These are phyloP conservation scores for Xylaria bambusicola DNA, from an alignment of 495 filamentous ascomycete genomes.

Conservation along the genomic window DNA sequence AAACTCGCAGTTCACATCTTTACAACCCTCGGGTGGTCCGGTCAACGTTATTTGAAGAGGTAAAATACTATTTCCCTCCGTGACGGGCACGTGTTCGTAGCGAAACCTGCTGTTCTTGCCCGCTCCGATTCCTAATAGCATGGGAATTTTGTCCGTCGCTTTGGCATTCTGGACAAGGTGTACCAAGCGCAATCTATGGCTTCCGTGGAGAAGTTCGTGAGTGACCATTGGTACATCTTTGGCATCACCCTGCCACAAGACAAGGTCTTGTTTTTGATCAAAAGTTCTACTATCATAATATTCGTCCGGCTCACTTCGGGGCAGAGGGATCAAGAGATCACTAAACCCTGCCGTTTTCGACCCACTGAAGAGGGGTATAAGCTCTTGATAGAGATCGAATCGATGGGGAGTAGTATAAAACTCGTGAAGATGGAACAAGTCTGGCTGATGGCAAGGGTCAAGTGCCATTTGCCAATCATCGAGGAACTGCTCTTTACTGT, in stretches of 20 bases:
- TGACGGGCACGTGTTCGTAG: slow-evolving; percentile 35
- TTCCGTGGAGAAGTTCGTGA: slow-evolving; percentile 39
- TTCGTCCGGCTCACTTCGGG: slow-evolving; percentile 69
- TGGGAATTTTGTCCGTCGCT: slow-evolving; percentile 33
- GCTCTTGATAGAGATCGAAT: slow-evolving; percentile 60
- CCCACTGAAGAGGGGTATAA: slow-evolving; percentile 74
- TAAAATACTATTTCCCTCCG: slow-evolving; percentile 38
- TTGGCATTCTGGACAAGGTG: slow-evolving; percentile 58
- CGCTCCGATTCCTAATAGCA: slow-evolving; percentile 38
- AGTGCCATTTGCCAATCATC: slow-evolving; percentile 64
- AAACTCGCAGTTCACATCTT: slow-evolving; percentile 52
- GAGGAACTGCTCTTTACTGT: slow-evolving; percentile 69
- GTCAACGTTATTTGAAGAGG: slow-evolving; percentile 48
- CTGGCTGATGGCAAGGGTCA: slow-evolving; percentile 77
- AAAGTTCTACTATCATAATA: slow-evolving; percentile 44
- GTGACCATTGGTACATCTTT: slow-evolving; percentile 33
- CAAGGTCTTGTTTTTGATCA: slow-evolving; percentile 51
- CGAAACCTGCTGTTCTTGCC: slow-evolving; percentile 30
- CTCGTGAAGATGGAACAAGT: slow-evolving; percentile 72
- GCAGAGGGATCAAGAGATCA: slow-evolving; percentile 82
- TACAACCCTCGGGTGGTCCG: slow-evolving; percentile 49
- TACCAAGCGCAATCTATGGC: slow-evolving; percentile 62
- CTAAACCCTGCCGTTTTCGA: slow-evolving; percentile 64
- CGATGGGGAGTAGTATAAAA: slow-evolving; percentile 66
- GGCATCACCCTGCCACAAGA: slow-evolving; percentile 65